Conservation (phyloP, 257 asterid species). For the Jacaranda mimosifolia region DNA sequence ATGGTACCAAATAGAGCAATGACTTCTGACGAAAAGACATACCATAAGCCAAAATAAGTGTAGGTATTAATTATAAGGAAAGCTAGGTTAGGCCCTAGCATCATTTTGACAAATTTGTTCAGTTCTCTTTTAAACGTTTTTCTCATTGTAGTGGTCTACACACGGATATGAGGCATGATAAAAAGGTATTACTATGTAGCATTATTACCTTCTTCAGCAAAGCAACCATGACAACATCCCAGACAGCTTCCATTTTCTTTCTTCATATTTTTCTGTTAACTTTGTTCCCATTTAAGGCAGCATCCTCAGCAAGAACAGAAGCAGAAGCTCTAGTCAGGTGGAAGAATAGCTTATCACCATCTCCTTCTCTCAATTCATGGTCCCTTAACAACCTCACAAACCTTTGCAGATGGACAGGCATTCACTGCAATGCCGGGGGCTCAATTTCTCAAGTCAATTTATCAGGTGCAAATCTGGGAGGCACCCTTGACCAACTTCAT, state of each 20-base stretch:
- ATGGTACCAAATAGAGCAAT: too few relatives aligned
- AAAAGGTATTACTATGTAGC: background rate
- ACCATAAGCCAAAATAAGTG: too few relatives aligned
- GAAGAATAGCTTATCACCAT: constrained; percentile 53
- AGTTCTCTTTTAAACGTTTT: too few relatives aligned
- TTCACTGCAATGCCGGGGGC: constrained; percentile 54
- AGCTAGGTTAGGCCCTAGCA: too few relatives aligned
- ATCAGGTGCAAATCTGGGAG: constrained; percentile 46
- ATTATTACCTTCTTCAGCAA: constrained; percentile 23
- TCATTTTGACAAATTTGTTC: too few relatives aligned
- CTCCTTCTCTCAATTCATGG: constrained; percentile 64
- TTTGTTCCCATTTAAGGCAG: constrained; percentile 40
- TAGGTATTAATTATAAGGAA: too few relatives aligned
- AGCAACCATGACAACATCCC: constrained; percentile 46
- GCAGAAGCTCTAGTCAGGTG: constrained; percentile 71
- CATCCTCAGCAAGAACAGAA: constrained; percentile 60
- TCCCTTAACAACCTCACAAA: constrained; percentile 51
- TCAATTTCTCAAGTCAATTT: constrained; percentile 59
- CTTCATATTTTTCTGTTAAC: constrained; percentile 37
- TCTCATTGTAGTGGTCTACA: constrained; percentile 55
- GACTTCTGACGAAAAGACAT: too few relatives aligned
- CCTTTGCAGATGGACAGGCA: constrained; percentile 74
- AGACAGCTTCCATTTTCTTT: constrained; percentile 32
- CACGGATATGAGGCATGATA: background rate
- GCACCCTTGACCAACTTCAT: constrained; percentile 53